A percentile compares a stretch with the other conserved stretches of the same genome.
Evolutionary conservation across 2,329 filamentous ascomycete species (phyloP).

Genomic region (Cadophora gregata): DNA sequence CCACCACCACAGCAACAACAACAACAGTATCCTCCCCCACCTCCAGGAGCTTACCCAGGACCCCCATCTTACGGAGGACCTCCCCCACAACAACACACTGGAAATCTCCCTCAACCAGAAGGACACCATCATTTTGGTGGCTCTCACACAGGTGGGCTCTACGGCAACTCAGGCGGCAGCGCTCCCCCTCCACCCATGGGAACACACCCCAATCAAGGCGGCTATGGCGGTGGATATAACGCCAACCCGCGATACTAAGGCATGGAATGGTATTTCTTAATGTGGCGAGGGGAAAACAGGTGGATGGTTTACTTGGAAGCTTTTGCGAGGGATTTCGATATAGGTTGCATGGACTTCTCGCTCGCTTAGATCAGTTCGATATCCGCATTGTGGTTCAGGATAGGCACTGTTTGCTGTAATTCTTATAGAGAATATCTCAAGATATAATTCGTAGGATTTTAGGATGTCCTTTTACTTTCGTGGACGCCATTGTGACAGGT

Average conservation of each 20-base stretch:
- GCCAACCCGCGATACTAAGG: slow-evolving; percentile 15
- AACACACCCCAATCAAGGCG: slow-evolving; percentile 28
- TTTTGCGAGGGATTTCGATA: slow-evolving; percentile 3
- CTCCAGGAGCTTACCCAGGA: slow-evolving; percentile 23
- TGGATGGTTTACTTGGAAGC: not conserved
- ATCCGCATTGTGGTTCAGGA: not conserved
- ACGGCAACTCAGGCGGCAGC: slow-evolving; percentile 31
- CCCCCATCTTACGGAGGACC: slow-evolving; percentile 30
- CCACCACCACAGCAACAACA: slow-evolving; percentile 31
- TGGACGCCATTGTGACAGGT: too few species aligned
- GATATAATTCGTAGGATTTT: not conserved
- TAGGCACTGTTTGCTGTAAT: not conserved
- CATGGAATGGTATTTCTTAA: not conserved
- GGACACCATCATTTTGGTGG: slow-evolving; percentile 36
- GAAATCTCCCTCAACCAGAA: slow-evolving; percentile 35
- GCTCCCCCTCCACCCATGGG: slow-evolving; percentile 27
- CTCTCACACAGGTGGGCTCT: slow-evolving; percentile 38
- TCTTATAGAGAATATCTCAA: not conserved
- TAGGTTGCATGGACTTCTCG: not conserved
- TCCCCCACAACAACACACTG: slow-evolving; percentile 27
- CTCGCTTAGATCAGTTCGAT: slow-evolving; percentile 11
- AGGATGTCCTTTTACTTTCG: not conserved
- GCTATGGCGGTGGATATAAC: slow-evolving; percentile 24
- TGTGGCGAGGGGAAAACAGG: not conserved
- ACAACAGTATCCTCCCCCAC: slow-evolving; percentile 27